Evolutionary conservation across 805 yeast genomes (phyloP).

Genomic region (Saccharomycopsis malanga): DNA sequence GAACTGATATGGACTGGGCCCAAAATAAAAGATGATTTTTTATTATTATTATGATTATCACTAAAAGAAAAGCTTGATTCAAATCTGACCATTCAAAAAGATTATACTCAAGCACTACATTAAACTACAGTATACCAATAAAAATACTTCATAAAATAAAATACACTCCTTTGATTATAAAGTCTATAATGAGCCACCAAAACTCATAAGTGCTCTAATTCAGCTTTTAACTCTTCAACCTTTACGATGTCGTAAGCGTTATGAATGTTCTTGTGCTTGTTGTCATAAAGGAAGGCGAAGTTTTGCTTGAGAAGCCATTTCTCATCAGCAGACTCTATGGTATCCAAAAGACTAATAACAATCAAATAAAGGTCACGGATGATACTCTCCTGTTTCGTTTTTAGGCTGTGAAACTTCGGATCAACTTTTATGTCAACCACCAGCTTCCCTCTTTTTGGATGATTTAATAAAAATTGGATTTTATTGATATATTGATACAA

Average conservation of each 20-base stretch:
- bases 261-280: no score
- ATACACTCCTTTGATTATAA: no score
- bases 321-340: conserved; percentile 31
- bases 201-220: not conserved
- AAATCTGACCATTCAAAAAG: no score
- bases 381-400: conserved; percentile 12
- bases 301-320: conserved; percentile 31
- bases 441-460: not conserved
- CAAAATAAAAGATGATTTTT: no score
- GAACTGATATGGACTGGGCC: no score
- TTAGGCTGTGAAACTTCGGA: conserved; percentile 13
- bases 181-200: no score
- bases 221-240: conserved; percentile 5
- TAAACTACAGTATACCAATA: no score
- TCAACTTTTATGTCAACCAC: conserved; percentile 3
- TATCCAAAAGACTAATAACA: conserved; percentile 34
- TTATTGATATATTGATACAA: conserved; percentile 35
- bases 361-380: conserved; percentile 34
- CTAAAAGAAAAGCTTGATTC: no score
- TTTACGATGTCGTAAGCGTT: conserved; percentile 3
- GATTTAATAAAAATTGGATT: conserved; percentile 1
- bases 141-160: no score
- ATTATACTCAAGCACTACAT: no score
- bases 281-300: conserved; percentile 4
- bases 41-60: no score